These are phyloP conservation scores for Arthrocladium fulminans DNA, from an alignment of 2,329 filamentous ascomycete species.

Conservation along the genomic window DNA sequence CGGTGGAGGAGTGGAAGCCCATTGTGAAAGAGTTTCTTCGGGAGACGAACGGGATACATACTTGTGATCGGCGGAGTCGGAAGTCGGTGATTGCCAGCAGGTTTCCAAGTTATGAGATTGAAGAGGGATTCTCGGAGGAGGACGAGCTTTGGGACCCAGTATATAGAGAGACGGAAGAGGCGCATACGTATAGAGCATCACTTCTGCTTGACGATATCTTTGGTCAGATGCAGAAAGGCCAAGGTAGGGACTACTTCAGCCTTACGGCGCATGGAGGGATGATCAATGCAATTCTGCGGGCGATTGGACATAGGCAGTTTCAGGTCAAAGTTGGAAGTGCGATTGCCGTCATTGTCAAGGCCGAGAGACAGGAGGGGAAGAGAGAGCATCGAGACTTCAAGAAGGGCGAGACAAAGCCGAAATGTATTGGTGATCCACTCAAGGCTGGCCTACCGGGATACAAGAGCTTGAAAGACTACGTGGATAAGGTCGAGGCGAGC, in stretches of 20 bases:
- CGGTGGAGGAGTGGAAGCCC: slow-evolving; percentile 35
- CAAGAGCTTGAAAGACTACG: slow-evolving; percentile 6
- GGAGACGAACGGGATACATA: slow-evolving; percentile 54
- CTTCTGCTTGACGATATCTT: slow-evolving; percentile 47
- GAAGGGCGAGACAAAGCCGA: slow-evolving; percentile 8
- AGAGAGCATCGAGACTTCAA: slow-evolving; percentile 1
- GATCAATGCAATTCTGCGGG: slow-evolving; percentile 46
- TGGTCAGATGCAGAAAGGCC: slow-evolving; percentile 7
- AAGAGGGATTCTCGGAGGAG: slow-evolving; percentile 47
- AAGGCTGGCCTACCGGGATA: slow-evolving; percentile 5
- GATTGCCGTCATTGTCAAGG: slow-evolving; percentile 45
- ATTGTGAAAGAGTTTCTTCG: slow-evolving; percentile 50
- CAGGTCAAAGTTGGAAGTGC: slow-evolving; percentile 41
- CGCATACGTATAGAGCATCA: slow-evolving; percentile 39
- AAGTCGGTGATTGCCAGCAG: slow-evolving; percentile 37
- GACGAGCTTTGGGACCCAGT: slow-evolving; percentile 47
- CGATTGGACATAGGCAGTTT: slow-evolving; percentile 40
- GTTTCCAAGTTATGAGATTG: slow-evolving; percentile 31
- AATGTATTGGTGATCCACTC: slow-evolving; percentile 5
- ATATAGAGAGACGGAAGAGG: slow-evolving; percentile 41
- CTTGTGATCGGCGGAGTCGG: slow-evolving; percentile 49
- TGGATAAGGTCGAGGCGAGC: slow-evolving; percentile 4
- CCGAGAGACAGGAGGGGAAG: slow-evolving; percentile 20
- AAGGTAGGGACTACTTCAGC: slow-evolving; percentile 42
- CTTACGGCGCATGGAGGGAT: slow-evolving; percentile 53